A percentile compares a stretch with the other conserved stretches of the same genome.
phyloP scores from a whole-genome alignment of 179 eudicot species.

The Corrigiola litoralis region DNA sequence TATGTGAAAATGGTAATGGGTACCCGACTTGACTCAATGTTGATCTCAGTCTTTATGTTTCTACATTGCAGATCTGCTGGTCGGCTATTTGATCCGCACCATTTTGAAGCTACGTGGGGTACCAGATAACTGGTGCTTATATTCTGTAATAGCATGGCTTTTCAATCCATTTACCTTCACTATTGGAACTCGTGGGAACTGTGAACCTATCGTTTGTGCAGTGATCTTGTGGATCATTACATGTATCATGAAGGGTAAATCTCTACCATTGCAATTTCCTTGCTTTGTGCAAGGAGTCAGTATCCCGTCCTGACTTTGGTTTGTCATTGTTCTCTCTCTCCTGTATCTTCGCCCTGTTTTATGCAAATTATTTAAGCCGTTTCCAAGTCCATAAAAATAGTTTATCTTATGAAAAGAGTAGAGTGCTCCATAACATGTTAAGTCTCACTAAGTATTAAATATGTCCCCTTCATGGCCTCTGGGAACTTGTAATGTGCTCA shows the following conservation, averaged over 20 bases:
- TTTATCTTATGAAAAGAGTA: too few relatives aligned
- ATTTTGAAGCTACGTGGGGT: conserved; percentile 88
- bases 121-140: conserved; percentile 50
- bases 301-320: neutral
- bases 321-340: neutral
- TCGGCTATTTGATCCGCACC: conserved; percentile 59
- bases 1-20: conserved; percentile 12
- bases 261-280: conserved; percentile 14
- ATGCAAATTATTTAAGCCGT: neutral
- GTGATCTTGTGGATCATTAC: conserved; percentile 84
- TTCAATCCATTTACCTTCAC: conserved; percentile 99
- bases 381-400: neutral
- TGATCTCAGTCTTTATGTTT: conserved; percentile 24
- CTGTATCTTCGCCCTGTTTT: neutral
- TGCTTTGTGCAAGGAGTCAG: neutral
- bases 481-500: too few relatives aligned
- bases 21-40: conserved; percentile 9
- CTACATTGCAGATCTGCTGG: conserved; percentile 65
- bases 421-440: too few relatives aligned
- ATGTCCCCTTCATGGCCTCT: too few relatives aligned
- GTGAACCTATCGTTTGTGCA: conserved; percentile 94
- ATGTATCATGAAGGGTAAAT: conserved; percentile 78
- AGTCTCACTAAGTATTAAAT: too few relatives aligned
- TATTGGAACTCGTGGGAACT: conserved; percentile 97
- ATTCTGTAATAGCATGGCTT: conserved; percentile 73